Base-by-base conservation (phyloP, 1,284 basidiomycete genomes). In the Hymenochaete sp. region DNA sequence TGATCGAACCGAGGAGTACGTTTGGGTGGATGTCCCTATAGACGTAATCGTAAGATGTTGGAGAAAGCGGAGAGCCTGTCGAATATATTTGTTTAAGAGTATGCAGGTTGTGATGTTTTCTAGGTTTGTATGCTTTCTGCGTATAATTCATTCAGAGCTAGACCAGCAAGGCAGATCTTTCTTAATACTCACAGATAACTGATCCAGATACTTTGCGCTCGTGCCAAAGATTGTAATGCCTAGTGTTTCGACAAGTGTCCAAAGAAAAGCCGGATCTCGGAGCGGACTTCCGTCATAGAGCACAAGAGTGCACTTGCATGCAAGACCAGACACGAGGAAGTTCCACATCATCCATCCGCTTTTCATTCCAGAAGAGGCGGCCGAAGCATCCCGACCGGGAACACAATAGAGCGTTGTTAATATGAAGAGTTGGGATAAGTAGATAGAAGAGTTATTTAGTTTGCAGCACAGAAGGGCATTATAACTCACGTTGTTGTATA, bases 291-390 rank as follows among this genome's bases (percentile, higher is more conserved):
- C 89, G 62, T 93, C 90, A 63, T 88, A 92, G 24, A 88, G 67
- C 24, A 91, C 77, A 14, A 91, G 68, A 6, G 82, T 82, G 52
- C 79, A 79, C 36, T 86, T 87, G 4, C 80, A 62, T 37, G 75
- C 71, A 5, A 93, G 71, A 4, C 75, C 83, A 41, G 77, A 77
- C 31, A 86, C 70, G 32, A 87, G 76, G 60, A 84, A 88, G 59
- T 89, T 86, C 75, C 80, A 86, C 82, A 87, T 86, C 82, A 88
- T 86, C 85, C 85, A 87, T 45, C 82, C 82, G 18, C 81, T 84
- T 58, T 32, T 36, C 25, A 24, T 28, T 13, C 2, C n/a, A n/a
- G n/a, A n/a, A n/a, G n/a, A n/a, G n/a, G n/a, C n/a, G n/a, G n/a
- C n/a, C n/a, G n/a, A n/a, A n/a, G n/a, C n/a, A n/a, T n/a, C n/a